These are phyloP conservation scores for Herpetomonas tarakana DNA, from an alignment of 208 protist genomes.

Conservation along the genomic window DNA sequence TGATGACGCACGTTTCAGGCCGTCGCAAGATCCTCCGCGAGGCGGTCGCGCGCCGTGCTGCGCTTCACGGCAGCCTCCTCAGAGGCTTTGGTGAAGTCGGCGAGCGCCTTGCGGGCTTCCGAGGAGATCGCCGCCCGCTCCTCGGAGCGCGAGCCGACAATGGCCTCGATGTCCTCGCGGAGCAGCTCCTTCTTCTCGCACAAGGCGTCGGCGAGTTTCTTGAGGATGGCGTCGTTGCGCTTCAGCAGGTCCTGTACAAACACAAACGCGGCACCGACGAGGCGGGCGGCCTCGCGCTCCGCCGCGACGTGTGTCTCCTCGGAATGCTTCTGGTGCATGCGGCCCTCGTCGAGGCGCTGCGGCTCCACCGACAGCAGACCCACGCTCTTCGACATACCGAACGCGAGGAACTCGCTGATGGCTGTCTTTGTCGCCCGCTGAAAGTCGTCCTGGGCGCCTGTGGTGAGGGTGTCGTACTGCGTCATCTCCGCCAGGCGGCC, in stretches of 20 bases:
- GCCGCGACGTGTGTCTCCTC: constrained; percentile 46
- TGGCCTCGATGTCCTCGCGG: constrained; percentile 54
- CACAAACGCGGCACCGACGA: constrained; percentile 47
- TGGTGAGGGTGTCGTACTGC: constrained; percentile 89
- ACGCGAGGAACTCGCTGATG: constrained; percentile 65
- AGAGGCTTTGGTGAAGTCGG: constrained; percentile 40
- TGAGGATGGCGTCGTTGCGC: constrained; percentile 34
- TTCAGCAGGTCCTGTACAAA: constrained; percentile 50
- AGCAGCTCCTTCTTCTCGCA: constrained; percentile 73
- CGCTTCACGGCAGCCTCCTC: constrained; percentile 38
- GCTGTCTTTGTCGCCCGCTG: constrained; percentile 85
- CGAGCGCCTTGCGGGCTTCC: constrained; percentile 49
- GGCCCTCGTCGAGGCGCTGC: constrained; percentile 72
- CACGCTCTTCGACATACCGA: constrained; percentile 74
- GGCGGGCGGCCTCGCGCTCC: constrained; percentile 61
- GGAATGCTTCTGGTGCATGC: constrained; percentile 71
- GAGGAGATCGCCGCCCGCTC: constrained; percentile 12
- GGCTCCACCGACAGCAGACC: constrained; percentile 76
- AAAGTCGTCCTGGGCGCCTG: constrained; percentile 89
- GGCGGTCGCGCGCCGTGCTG: constrained; percentile 15
- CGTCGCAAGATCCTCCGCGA: constrained; percentile 5
- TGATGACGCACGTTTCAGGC: no score
- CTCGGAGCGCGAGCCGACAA: constrained; percentile 44
- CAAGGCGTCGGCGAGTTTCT: constrained; percentile 40
- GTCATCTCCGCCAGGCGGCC: constrained; percentile 95